Evolutionary conservation across 805 yeast genomes (phyloP), one percentile per base, ranked within the genome.

Genomic region (Yueomyces sinensis): DNA sequence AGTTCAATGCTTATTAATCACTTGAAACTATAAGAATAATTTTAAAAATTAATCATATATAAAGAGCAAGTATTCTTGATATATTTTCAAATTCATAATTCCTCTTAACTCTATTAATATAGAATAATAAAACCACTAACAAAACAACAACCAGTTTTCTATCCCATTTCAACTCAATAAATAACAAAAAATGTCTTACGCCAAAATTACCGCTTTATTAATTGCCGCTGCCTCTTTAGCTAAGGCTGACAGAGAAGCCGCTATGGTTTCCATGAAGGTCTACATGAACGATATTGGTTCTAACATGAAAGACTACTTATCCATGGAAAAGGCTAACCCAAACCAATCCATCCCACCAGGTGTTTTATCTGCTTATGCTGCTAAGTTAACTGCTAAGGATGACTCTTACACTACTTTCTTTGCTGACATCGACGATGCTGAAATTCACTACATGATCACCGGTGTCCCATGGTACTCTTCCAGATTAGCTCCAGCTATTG

Each of bases 381-480:
- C 27, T 25, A 31, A 25, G 29, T 31, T 29, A 17, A 6, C 19
- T 5, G 38, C 32, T 25, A 29, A 36, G 27, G 27, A 30, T 27
- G 33, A 23, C 30, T 29, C 33, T 27, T 34, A 31, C 29, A 34
- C 37, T 9, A 18, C 33, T 13, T 34, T 15, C 27, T 34, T 34
- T 17, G 31, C 36, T 18, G 17, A 24, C 18, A 24, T 34, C 17
- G 30, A 17, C 13, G 32, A 29, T 17, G 27, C 14, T 11, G 32
- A 30, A 16, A 32, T 30, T 14, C 22, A 24, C 11, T 15, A 17
- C 17, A 16, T 34, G 11, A 24, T 34, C 23, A 34, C 36, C 23
- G 32, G 50, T 30, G 41, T 56, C 25, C 59, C 60, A 41, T 55
- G 59, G 59, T 55, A 48, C 36, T 41, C 49, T 5, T 29, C 41